Base-by-base conservation (phyloP, 2,329 filamentous ascomycete species). In the Lachnellula suecica region DNA sequence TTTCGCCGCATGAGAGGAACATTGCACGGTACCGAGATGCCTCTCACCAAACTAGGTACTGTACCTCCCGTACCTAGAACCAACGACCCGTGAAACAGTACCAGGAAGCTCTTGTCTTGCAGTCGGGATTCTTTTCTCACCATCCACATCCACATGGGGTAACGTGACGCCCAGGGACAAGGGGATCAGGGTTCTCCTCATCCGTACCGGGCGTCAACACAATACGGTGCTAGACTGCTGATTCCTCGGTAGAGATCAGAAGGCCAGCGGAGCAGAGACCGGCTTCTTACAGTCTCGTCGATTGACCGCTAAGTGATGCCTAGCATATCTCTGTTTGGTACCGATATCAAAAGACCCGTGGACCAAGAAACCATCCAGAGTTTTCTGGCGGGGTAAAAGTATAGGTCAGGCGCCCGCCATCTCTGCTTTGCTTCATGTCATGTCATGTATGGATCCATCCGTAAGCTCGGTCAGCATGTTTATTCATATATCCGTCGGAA, bases 51-150 rank as follows among this genome's bases (percentile, higher is more conserved):
- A 44, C n/a, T n/a, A n/a, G n/a, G n/a, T n/a, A n/a, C n/a, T n/a
- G n/a, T n/a, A n/a, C n/a, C n/a, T n/a, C n/a, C n/a, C n/a, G n/a
- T n/a, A n/a, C n/a, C n/a, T n/a, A n/a, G n/a, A 44, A 31, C 23
- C 42, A 50, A 46, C 29, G 37, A n/a, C n/a, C 53, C 25, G 56
- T 58, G 49, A 53, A 53, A 58, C 56, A 37, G 24, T 22, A 27
- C 44, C 49, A 49, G 51, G 51, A 53, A 52, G 50, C 47, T 41
- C 23, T 25, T 41, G 34, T 25, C 27, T 19, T 29, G 2, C 11
- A 13, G 8, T 46, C 44, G 27, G n/a, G 17, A 11, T 46, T 27
- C 5, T 10, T 46, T 9, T n/a, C 23, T 17, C 42, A 44, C 15
- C 24, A 17, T 22, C 24, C 3, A 7, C 44, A 17, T 22, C 27